These are phyloP conservation scores for Vaccinium vitisidaea DNA, from an alignment of 148 eudicot genomes.

Conservation along the genomic window DNA sequence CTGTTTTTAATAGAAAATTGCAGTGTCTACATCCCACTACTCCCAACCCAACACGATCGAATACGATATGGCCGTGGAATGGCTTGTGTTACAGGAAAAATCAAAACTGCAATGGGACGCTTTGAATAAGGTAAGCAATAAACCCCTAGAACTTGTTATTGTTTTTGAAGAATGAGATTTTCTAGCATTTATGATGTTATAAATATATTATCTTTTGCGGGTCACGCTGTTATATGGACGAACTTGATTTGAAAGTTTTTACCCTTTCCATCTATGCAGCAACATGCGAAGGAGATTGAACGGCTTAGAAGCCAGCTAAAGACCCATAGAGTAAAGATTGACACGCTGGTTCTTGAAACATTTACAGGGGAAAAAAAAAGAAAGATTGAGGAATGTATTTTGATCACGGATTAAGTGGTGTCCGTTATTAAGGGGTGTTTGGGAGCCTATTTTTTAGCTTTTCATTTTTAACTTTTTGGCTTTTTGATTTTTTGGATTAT, in stretches of 20 bases:
- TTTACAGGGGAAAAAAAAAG: too few relatives aligned
- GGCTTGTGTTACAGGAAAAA: slow-evolving; percentile 47
- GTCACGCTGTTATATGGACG: neutral
- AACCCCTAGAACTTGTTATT: neutral
- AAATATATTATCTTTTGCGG: neutral
- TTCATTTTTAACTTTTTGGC: too few relatives aligned
- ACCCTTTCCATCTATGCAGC: slow-evolving; percentile 5
- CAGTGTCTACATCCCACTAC: slow-evolving; percentile 65
- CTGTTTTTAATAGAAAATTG: slow-evolving; percentile 28
- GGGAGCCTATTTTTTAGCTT: too few relatives aligned
- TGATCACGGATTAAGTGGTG: too few relatives aligned
- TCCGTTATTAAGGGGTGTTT: too few relatives aligned
- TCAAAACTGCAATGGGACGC: slow-evolving; percentile 41
- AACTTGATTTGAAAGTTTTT: neutral
- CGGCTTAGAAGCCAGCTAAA: slow-evolving; percentile 16
- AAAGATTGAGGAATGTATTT: too few relatives aligned
- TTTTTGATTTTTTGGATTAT: too few relatives aligned
- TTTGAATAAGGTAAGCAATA: slow-evolving; percentile 42
- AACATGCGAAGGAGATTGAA: slow-evolving; percentile 20
- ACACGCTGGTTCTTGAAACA: too few relatives aligned
- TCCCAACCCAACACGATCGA: slow-evolving; percentile 60
- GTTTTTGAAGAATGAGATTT: neutral
- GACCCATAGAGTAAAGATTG: too few relatives aligned
- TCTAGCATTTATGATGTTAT: neutral
- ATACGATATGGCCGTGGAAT: slow-evolving; percentile 54